Conservation (phyloP, 2,329 filamentous ascomycete genomes). For the Arthrinium puccinioides region DNA sequence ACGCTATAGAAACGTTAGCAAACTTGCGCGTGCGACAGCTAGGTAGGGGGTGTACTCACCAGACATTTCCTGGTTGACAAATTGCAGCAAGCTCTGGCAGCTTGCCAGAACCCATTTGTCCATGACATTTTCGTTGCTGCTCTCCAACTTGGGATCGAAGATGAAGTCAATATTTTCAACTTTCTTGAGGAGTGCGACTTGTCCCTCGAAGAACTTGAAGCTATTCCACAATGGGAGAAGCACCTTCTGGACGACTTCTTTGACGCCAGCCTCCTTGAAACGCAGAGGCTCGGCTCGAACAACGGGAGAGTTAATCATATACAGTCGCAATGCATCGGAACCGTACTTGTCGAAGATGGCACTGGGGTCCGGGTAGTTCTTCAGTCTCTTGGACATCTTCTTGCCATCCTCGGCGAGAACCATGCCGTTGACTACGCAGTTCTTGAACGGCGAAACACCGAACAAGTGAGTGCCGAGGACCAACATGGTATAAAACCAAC, state of each 20-base stretch:
- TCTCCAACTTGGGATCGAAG: slow-evolving; percentile 70
- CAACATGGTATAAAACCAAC: slow-evolving; percentile 93
- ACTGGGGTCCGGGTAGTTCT: slow-evolving; percentile 88
- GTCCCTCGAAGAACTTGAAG: slow-evolving; percentile 92
- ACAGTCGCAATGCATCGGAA: slow-evolving; percentile 87
- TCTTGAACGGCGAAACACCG: slow-evolving; percentile 79
- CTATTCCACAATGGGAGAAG: slow-evolving; percentile 91
- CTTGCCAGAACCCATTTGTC: slow-evolving; percentile 92
- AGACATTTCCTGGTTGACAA: slow-evolving; percentile 88
- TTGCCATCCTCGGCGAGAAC: slow-evolving; percentile 92
- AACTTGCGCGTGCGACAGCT: too few species aligned
- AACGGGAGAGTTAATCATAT: slow-evolving; percentile 93
- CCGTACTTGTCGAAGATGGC: slow-evolving; percentile 83
- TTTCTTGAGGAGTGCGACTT: slow-evolving; percentile 82
- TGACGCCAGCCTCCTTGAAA: slow-evolving; percentile 88
- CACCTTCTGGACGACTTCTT: slow-evolving; percentile 90
- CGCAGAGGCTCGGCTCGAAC: slow-evolving; percentile 84
- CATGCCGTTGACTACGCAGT: slow-evolving; percentile 94
- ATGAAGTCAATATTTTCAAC: slow-evolving; percentile 67
- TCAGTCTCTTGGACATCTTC: slow-evolving; percentile 96
- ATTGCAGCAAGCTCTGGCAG: slow-evolving; percentile 84
- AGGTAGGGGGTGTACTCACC: too few species aligned
- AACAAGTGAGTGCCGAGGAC: slow-evolving; percentile 87
- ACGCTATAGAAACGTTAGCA: slow-evolving; percentile 35
- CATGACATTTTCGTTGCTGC: slow-evolving; percentile 83